Evolutionary conservation across 345 rosid species (phyloP), one percentile per base, ranked within the genome.

Genomic region (Ailanthus altissimus): DNA sequence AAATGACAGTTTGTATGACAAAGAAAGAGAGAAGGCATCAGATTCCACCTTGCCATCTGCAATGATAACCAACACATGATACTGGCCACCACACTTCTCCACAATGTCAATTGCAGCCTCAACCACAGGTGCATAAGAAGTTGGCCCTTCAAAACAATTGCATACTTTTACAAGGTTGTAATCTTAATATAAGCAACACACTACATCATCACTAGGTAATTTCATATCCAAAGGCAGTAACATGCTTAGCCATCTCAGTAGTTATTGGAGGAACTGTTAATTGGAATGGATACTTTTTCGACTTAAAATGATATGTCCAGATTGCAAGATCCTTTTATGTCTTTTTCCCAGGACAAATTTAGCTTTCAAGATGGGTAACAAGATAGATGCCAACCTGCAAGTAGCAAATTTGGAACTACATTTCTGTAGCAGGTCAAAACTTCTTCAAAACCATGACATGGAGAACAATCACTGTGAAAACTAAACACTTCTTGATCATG

Each of bases 31-130:
- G 46, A 12, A 59, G 28, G 70, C 60, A 67, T 57, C 42, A 38
- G 36, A 77, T 80, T 59, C 67, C 16, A 91, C 97, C 95, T 93
- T 95, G 20, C 95, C 95, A 75, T 93, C 97, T 36, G 95, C 95
- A 15, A 93, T 68, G 36, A 89, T 91, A 61, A 93, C 88, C 36
- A 93, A 80, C 21, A 91, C 97, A 81, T 89, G 97, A 76, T 85
- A 93, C 64, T 89, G 97, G 61, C 97, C 95, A 50, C 87, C 80
- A 36, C 84, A 91, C 85, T n/a, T n/a, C n/a, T n/a, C n/a, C n/a
- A n/a, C n/a, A n/a, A n/a, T n/a, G n/a, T n/a, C n/a, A n/a, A n/a
- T n/a, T n/a, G n/a, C n/a, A n/a, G n/a, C n/a, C n/a, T n/a, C n/a
- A n/a, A n/a, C n/a, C n/a, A n/a, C n/a, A 0, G 95, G 93, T 81